Conservation (phyloP, 2,329 filamentous ascomycete genomes). For the Neopestalotiopsis clavispora region DNA sequence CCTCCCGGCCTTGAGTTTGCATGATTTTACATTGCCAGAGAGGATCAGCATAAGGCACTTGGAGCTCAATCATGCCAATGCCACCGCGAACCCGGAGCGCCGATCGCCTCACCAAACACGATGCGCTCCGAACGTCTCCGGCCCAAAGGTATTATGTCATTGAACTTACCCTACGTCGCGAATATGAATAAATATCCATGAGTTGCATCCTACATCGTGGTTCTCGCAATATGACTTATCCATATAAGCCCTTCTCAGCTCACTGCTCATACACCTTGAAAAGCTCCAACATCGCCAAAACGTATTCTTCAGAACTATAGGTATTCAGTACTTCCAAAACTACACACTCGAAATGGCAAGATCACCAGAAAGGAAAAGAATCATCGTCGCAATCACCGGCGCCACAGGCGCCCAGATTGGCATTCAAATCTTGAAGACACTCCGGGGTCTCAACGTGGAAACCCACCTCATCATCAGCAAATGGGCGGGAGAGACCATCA, state of each 20-base stretch:
- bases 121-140: background rate
- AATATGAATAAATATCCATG: background rate
- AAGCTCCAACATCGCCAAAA: too few species aligned
- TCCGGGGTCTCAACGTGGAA: constrained; percentile 49
- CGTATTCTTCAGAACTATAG: too few species aligned
- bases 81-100: background rate
- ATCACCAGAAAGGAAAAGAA: constrained; percentile 24
- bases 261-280: background rate
- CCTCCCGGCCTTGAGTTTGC: background rate
- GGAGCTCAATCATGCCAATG: background rate
- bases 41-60: background rate
- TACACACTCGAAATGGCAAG: background rate
- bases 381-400: constrained; percentile 55
- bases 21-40: background rate
- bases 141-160: background rate
- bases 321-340: too few species aligned
- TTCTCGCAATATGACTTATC: background rate
- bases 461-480: constrained; percentile 53
- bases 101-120: background rate
- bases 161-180: background rate
- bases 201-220: background rate
- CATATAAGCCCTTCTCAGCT: background rate
- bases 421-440: constrained; percentile 44
- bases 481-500: constrained; percentile 52
- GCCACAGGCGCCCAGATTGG: constrained; percentile 51